Evolutionary conservation across 1,284 basidiomycete species (phyloP), one percentile per base, ranked within the genome.

Genomic region (Fomitopsis palustris): DNA sequence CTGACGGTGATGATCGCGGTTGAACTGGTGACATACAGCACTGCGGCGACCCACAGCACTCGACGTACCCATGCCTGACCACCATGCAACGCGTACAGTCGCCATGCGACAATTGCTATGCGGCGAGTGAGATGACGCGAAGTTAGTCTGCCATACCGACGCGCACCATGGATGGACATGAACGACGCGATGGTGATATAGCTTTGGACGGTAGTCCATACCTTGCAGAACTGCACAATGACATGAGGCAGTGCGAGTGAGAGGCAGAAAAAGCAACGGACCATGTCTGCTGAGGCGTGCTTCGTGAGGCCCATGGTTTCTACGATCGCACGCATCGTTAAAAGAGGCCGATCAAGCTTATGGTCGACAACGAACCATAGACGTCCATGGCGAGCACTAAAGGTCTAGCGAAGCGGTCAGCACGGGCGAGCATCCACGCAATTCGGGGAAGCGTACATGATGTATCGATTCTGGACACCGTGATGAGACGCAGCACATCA

Each of bases 91-190:
- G 67, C 70, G 45, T 69, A 68, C 1, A 72, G 64, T 16, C 71
- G 53, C 62, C 70, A 66, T 9, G 71, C 70, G n/a, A 71, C 67
- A 53, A 70, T 67, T 0, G 68, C 71, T 72, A 52, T 16, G 0
- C 12, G 8, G 43, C 5, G 25, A 27, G 53, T 55, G 12, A 39
- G 12, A 16, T 16, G 12, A n/a, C n/a, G 45, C 43, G 14, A 16
- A 29, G 16, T 12, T 35, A 4, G 33, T 6, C 14, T 12, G 14
- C 17, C 17, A 42, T 10, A n/a, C 6, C 19, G 5, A 29, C 14
- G 33, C 69, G 45, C 49, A 71, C 71, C 62, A 42, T 72, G 71
- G 42, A 72, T 71, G 17, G 69, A 70, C 58, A 72, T 70, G 64
- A 70, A 72, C 12, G 71, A 72, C 6, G 61, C 62, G 39, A 72